Evolutionary conservation across 768 basidiomycete species (phyloP).

Genomic region (Cyathus striatus): DNA sequence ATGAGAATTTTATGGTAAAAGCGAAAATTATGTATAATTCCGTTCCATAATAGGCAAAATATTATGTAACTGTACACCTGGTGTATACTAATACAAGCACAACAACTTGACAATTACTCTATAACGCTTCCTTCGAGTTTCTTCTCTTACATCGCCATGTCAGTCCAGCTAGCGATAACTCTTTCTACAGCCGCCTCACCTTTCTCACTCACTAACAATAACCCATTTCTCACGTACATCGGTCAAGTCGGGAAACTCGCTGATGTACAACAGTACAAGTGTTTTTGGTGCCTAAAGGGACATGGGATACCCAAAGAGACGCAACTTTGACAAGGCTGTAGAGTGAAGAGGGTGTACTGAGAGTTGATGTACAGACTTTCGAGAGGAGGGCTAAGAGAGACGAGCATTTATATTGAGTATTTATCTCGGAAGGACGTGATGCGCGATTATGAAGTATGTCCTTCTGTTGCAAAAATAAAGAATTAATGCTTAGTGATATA

Average conservation of each 20-base stretch:
- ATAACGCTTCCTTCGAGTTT: too few species aligned
- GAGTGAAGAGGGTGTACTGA: slow-evolving; percentile 13
- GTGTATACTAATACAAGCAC: too few species aligned
- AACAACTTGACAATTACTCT: too few species aligned
- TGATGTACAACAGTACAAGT: slow-evolving; percentile 24
- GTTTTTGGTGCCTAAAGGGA: slow-evolving; percentile 19
- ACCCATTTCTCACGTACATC: slow-evolving; percentile 19
- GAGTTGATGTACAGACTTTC: slow-evolving; percentile 21
- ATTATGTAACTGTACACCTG: too few species aligned
- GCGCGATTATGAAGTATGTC: too few species aligned
- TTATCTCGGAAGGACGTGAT: too few species aligned
- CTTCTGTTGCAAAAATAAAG: too few species aligned
- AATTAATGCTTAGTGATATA: too few species aligned
- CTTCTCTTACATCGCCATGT: neutral
- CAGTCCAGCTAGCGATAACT: slow-evolving; percentile 17
- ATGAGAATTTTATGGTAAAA: too few species aligned
- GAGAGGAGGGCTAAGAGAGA: slow-evolving; percentile 16
- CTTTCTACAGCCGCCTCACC: slow-evolving; percentile 16
- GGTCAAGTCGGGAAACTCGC: slow-evolving; percentile 24
- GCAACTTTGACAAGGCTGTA: slow-evolving; percentile 15
- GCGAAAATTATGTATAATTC: too few species aligned
- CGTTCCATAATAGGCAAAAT: too few species aligned
- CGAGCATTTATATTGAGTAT: slow-evolving; percentile 23
- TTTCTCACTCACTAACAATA: slow-evolving; percentile 13
- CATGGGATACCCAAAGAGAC: slow-evolving; percentile 18